These are phyloP conservation scores for Mucor sp. DNA, from an alignment of 371 early-diverging fungal species.

Conservation along the genomic window DNA sequence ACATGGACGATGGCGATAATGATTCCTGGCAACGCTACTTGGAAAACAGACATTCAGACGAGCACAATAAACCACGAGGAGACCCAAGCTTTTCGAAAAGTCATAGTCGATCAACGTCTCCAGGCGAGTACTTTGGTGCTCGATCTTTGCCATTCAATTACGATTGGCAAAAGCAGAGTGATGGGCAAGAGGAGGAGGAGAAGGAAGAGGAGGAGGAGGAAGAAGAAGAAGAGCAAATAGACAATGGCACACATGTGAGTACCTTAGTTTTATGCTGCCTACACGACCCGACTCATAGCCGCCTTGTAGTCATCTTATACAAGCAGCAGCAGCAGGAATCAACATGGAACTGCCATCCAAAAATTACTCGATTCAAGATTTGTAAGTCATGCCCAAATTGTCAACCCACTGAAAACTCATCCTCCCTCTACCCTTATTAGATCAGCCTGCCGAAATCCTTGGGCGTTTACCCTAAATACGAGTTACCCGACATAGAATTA, in stretches of 20 bases:
- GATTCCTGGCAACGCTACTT: slow-evolving; percentile 6
- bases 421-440: too few species aligned
- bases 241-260: background rate
- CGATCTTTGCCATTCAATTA: slow-evolving; percentile 30
- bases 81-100: background rate
- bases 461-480: background rate
- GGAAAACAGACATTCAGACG: slow-evolving; percentile 17
- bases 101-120: slow-evolving; percentile 19
- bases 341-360: background rate
- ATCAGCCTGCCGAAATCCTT: slow-evolving; percentile 9
- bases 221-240: background rate
- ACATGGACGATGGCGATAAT: background rate
- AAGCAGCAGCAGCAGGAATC: background rate
- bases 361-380: slow-evolving; percentile 3
- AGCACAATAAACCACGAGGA: slow-evolving; percentile 22
- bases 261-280: background rate
- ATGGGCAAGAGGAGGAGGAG: background rate
- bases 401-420: too few species aligned
- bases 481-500: slow-evolving; percentile 10
- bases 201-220: background rate
- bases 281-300: background rate
- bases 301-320: background rate
- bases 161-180: background rate
- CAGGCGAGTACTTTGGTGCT: slow-evolving; percentile 39
- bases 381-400: slow-evolving; percentile 3